A percentile compares a stretch with the other conserved stretches of the same genome.
Evolutionary conservation across 305 asterid species (phyloP).

Genomic region (Fraxinus sp.): DNA sequence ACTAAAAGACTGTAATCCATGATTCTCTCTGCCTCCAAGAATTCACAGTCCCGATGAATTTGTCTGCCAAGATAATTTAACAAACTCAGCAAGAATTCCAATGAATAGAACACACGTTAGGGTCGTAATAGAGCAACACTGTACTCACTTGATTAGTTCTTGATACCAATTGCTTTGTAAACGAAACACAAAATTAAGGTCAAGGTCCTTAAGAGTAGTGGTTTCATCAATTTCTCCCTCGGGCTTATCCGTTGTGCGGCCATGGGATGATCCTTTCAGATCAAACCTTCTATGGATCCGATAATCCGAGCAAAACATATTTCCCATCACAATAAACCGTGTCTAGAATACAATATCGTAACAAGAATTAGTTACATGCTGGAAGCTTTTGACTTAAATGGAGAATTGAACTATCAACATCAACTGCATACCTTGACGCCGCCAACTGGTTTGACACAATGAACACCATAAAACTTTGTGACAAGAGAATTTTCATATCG

Average conservation of each 20-base stretch:
- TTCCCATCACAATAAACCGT: constrained; percentile 97
- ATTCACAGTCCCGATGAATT: constrained; percentile 86
- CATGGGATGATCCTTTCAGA: constrained; percentile 95
- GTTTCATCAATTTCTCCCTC: constrained; percentile 87
- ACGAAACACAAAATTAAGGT: constrained; percentile 73
- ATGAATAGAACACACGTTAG: not conserved
- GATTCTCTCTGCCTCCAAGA: constrained; percentile 81
- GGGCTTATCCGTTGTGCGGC: constrained; percentile 77
- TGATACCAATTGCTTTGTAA: constrained; percentile 78
- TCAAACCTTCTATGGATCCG: constrained; percentile 90
- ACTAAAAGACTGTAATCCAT: constrained; percentile 98
- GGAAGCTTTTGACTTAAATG: not conserved
- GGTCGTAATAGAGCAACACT: not conserved
- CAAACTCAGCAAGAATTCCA: constrained; percentile 21
- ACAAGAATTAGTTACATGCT: constrained; percentile 16
- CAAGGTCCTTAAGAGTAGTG: constrained; percentile 95
- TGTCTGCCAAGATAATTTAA: constrained; percentile 48
- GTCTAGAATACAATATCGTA: constrained; percentile 42
- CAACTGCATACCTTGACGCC: constrained; percentile 71
- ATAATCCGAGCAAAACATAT: constrained; percentile 93
- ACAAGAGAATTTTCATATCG: constrained; percentile 85
- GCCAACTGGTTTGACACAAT: constrained; percentile 95
- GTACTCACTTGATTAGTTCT: constrained; percentile 82
- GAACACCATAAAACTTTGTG: constrained; percentile 89
- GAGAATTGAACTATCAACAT: constrained; percentile 9